phyloP scores from a whole-genome alignment of 441 rosid genomes.

The Croton setiger region DNA sequence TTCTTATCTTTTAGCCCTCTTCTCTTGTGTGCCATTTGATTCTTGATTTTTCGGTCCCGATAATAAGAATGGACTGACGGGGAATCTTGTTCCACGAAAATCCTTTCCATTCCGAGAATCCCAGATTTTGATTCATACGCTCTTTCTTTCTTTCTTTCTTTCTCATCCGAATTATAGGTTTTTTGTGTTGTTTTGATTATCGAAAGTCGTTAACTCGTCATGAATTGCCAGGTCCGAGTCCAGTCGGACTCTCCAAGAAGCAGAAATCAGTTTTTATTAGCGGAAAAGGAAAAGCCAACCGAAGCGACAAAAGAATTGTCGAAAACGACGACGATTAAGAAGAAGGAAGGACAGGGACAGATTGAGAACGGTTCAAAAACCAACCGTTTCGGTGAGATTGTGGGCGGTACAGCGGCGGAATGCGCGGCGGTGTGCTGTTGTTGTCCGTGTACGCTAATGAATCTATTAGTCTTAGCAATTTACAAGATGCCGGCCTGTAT shows the following conservation, averaged over 20 bases:
- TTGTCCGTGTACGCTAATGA: slow-evolving; percentile 62
- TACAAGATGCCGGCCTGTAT: slow-evolving; percentile 63
- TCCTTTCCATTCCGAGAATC: no score
- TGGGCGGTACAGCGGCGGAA: slow-evolving; percentile 76
- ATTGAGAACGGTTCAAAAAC: background rate
- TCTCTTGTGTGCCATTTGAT: no score
- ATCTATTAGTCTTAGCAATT: slow-evolving; percentile 50
- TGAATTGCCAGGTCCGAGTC: no score
- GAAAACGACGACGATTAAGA: background rate
- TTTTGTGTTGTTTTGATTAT: background rate
- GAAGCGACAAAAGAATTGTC: background rate
- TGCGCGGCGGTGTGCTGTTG: slow-evolving; percentile 76
- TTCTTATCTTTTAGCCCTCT: background rate
- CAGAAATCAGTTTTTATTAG: slow-evolving; percentile 17
- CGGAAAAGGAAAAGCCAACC: slow-evolving; percentile 10
- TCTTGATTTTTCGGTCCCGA: background rate
- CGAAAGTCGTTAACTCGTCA: slow-evolving; percentile 6
- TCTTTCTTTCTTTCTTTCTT: no score
- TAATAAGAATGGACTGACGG: background rate
- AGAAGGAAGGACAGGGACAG: background rate
- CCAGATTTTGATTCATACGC: no score
- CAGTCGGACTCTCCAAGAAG: slow-evolving; percentile 26
- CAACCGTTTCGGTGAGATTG: slow-evolving; percentile 42
- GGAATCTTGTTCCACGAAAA: background rate
- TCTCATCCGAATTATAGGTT: background rate